Base-by-base conservation (phyloP, 495 filamentous ascomycete genomes). In the Penicillium taxi region DNA sequence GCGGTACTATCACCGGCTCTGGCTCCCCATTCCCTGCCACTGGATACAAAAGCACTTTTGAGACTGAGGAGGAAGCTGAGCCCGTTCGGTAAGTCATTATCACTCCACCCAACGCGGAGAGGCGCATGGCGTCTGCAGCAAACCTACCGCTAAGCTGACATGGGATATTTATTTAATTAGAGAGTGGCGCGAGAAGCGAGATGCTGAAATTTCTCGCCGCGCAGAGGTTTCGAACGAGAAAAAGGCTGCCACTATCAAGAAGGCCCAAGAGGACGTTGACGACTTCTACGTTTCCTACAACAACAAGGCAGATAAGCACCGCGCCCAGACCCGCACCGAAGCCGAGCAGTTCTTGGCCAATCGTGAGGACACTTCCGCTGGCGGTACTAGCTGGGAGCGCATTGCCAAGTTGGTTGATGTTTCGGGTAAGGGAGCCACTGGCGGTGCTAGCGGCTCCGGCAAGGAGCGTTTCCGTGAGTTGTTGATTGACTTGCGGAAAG, bases 271-370 rank as follows among this genome's bases (percentile, higher is more conserved):
- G 48, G 83, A 87, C 57, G 89, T 96, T 40, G 91, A 99, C 52
- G 93, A 95, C 52, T 99, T 99, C 70, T 99, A 99, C 69, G 87
- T 95, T 58, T 94, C 94, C 58, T 99, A 99, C 74, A 94, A 94
- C 67, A 80, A 81, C 55, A 94, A 95, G 68, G 85, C 88, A 51
- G 91, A 96, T 49, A 96, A 96, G 73, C 72, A 63, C 38, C 78
- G 94, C 44, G 73, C 80, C 26, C 82, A 89, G 67, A 87, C 93
- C 21, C 73, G 81, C 42, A 74, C 80, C 48, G 93, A 96, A 47
- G 91, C 89, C n/a, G 89, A 96, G 57, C 80, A 96, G 45, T 96
- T 96, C 65, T 66, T 96, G 19, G 79, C 77, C 32, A 85, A 65
- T 53, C 76, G 90, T 27, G 88, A 99, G 53, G 86, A 96, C 57